These are phyloP conservation scores for Yamadazyma laniorum DNA, from an alignment of 805 yeast genomes.

Conservation along the genomic window DNA sequence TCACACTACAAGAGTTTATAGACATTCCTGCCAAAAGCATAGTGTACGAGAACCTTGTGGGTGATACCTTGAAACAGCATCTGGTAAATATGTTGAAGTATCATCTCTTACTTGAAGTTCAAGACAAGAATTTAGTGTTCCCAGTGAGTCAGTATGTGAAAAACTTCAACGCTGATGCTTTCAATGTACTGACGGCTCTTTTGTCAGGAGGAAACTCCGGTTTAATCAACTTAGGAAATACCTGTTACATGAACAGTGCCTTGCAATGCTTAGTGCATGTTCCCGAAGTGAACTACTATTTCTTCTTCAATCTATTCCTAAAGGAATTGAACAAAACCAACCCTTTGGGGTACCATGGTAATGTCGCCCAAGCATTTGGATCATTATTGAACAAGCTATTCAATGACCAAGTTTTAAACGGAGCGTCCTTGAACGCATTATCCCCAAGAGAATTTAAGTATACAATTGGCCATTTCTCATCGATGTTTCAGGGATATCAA, in stretches of 20 bases:
- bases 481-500: slow-evolving; percentile 73
- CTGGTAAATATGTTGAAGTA: slow-evolving; percentile 24
- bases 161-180: slow-evolving; percentile 6
- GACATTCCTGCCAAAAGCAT: slow-evolving; percentile 29
- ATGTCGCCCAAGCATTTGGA: slow-evolving; percentile 76
- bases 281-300: slow-evolving; percentile 79
- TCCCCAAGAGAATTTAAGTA: slow-evolving; percentile 78
- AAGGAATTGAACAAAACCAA: slow-evolving; percentile 70
- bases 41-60: slow-evolving; percentile 23
- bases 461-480: slow-evolving; percentile 74
- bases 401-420: slow-evolving; percentile 16
- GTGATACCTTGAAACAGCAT: slow-evolving; percentile 27
- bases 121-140: slow-evolving; percentile 13
- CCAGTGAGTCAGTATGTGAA: slow-evolving; percentile 4
- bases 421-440: slow-evolving; percentile 13
- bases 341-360: slow-evolving; percentile 85
- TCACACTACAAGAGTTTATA: slow-evolving; percentile 26
- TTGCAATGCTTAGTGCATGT: slow-evolving; percentile 84
- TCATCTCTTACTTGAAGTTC: slow-evolving; percentile 30
- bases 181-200: slow-evolving; percentile 14
- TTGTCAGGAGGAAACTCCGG: slow-evolving; percentile 50
- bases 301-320: slow-evolving; percentile 56
- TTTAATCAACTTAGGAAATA: slow-evolving; percentile 75
- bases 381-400: slow-evolving; percentile 61
- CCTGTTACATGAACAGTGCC: slow-evolving; percentile 95